Evolutionary conservation across 192 early-diverging fungal species (phyloP), one percentile per base, ranked within the genome.

Genomic region (Chytriomyces sp.): DNA sequence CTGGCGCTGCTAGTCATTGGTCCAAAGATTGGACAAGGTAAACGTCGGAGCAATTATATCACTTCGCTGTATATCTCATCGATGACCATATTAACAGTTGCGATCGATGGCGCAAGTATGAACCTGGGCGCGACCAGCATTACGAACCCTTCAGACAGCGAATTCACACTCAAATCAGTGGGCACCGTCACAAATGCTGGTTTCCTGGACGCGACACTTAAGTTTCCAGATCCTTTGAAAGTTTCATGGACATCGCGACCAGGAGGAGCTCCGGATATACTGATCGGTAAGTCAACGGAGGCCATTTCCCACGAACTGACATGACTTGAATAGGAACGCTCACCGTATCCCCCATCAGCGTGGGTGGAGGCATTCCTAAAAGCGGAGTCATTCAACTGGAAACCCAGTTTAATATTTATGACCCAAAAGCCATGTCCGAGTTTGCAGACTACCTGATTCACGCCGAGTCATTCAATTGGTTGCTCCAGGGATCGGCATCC

Each of bases 361-460:
- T 80, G 12, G n/a, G 39, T 38, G 63, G 63, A 31, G 34, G 33
- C 1, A 2, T 33, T 7, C 59, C 72, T 30, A 64, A 64, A 33
- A 64, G 60, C 26, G 78, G 70, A 38, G 38, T n/a, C 39, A 72
- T 80, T 52, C 38, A 73, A n/a, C 19, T 62, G 14, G n/a, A 39
- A 19, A 71, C 63, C 17, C 10, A 17, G 30, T 73, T 73, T 36
- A 39, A 26, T 10, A 57, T 80, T 39, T 1, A 3, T 1, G 52
- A 64, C 62, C 57, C 69, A 17, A 52, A 34, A 30, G 39, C 52
- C 53, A 61, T 80, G 65, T 33, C 66, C 58, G 38, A 5, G 3
- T 77, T 80, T 62, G 58, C 76, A 56, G 54, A 49, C 31, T 69
- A 56, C 68, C 41, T 80, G 58, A 70, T 77, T 26, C 33, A 57